Evolutionary conservation across 345 rosid species (phyloP).

Genomic region (Sonneratia caseolaris): DNA sequence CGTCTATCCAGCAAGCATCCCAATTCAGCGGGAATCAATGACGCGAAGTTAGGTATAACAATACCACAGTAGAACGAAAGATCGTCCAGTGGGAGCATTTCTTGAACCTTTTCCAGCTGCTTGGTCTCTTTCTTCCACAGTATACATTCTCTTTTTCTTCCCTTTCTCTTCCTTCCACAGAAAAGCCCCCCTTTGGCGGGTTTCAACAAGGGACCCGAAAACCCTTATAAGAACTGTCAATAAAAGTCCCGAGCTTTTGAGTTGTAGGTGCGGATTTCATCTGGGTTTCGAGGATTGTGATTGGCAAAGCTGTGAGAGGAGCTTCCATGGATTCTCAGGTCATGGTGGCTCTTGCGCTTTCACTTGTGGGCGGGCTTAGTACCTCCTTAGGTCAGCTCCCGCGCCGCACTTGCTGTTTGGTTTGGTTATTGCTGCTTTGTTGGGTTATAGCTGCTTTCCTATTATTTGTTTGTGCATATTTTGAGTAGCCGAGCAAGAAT

Average conservation of each 20-base stretch:
- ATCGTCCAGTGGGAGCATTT: not conserved
- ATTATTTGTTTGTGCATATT: not conserved
- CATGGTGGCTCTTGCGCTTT: conserved; percentile 47
- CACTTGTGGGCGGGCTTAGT: conserved; percentile 62
- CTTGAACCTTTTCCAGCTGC: conserved; percentile 4
- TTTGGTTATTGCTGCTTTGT: not conserved
- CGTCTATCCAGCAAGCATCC: not conserved
- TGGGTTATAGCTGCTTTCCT: no score
- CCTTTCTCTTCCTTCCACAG: not conserved
- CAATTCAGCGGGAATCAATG: not conserved
- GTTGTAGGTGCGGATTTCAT: conserved; percentile 2
- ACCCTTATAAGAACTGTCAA: not conserved
- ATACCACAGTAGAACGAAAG: not conserved
- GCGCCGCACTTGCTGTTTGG: conserved; percentile 1
- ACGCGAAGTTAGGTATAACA: not conserved
- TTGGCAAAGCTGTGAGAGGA: not conserved
- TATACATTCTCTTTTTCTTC: not conserved
- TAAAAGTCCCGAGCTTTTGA: not conserved
- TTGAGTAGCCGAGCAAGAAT: not conserved
- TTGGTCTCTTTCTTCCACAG: conserved; percentile 20
- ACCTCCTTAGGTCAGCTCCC: conserved; percentile 46
- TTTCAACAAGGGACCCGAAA: not conserved
- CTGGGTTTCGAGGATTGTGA: conserved; percentile 7
- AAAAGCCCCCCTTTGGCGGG: not conserved
- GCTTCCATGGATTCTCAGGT: conserved; percentile 70